A percentile compares a stretch with the other conserved stretches of the same genome.
Conservation (phyloP, 2,329 filamentous ascomycete genomes). For the Aspergillus fumigatus region DNA sequence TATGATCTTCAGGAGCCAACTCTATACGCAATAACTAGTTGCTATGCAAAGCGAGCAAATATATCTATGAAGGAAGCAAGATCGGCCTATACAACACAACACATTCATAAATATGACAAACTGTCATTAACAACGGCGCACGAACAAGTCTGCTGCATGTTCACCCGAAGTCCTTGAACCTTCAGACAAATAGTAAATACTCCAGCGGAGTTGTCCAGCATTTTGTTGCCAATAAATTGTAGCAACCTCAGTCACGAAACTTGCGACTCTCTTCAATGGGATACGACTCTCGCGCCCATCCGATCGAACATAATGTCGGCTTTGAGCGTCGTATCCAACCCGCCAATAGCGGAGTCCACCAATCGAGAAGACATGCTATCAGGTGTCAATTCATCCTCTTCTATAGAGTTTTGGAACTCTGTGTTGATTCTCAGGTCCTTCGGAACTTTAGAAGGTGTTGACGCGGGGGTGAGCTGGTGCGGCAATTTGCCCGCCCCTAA, state of each 20-base stretch:
- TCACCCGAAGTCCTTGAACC: neutral
- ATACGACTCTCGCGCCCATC: conserved; percentile 38
- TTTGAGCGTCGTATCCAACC: conserved; percentile 37
- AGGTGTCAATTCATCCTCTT: conserved; percentile 44
- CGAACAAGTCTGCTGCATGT: neutral
- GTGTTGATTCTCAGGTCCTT: conserved; percentile 45
- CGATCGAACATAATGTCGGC: conserved; percentile 40
- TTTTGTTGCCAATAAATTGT: neutral
- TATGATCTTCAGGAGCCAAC: neutral
- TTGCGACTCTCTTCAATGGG: conserved; percentile 12
- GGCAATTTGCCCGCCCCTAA: conserved; percentile 17
- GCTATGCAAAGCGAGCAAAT: neutral
- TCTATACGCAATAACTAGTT: neutral
- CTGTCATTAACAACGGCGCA: neutral
- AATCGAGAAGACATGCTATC: conserved; percentile 48
- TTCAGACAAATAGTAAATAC: neutral
- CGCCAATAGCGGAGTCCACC: conserved; percentile 42
- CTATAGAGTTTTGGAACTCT: conserved; percentile 31
- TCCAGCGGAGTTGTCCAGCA: neutral
- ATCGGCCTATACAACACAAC: neutral
- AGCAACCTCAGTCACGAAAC: neutral
- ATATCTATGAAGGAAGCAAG: neutral
- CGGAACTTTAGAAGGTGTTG: conserved; percentile 28
- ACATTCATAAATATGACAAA: neutral
- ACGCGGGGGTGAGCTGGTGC: conserved; percentile 23